Conservation (phyloP, 768 basidiomycete species). For the Hortiboletus flavorubellus region DNA sequence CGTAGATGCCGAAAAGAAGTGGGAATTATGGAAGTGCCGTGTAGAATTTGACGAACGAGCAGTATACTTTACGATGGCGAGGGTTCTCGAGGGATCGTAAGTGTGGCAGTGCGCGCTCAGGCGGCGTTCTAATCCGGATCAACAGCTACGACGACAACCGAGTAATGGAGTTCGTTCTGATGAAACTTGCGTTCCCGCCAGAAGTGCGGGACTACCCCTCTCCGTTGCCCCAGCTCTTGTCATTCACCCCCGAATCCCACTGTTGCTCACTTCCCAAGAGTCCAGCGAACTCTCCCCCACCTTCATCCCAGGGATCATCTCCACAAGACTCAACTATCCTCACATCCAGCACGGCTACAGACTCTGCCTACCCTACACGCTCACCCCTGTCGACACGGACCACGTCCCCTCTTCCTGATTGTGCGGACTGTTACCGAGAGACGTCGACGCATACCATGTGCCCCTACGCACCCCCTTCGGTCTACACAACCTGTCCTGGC, state of each 20-base stretch:
- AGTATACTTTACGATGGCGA: slow-evolving; percentile 76
- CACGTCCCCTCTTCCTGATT: slow-evolving; percentile 21
- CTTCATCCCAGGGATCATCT: slow-evolving; percentile 28
- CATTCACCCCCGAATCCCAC: slow-evolving; percentile 12
- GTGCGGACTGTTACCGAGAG: slow-evolving; percentile 16
- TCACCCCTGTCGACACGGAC: slow-evolving; percentile 25
- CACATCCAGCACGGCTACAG: not conserved
- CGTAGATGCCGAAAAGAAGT: slow-evolving; percentile 35
- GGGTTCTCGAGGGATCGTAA: slow-evolving; percentile 50
- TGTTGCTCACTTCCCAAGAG: slow-evolving; percentile 25
- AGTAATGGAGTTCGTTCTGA: slow-evolving; percentile 68
- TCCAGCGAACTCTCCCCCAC: slow-evolving; percentile 26
- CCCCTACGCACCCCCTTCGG: not conserved
- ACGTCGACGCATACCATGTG: slow-evolving; percentile 2
- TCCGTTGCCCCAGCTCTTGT: slow-evolving; percentile 13
- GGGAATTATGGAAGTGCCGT: slow-evolving; percentile 78
- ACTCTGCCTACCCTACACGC: slow-evolving; percentile 10
- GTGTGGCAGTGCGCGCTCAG: slow-evolving; percentile 17
- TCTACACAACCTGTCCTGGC: slow-evolving; percentile 7
- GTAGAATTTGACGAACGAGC: slow-evolving; percentile 71
- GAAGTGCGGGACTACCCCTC: slow-evolving; percentile 36
- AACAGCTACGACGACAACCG: slow-evolving; percentile 56
- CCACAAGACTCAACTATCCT: slow-evolving; percentile 24
- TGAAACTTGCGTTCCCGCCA: slow-evolving; percentile 61
- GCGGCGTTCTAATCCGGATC: slow-evolving; percentile 2